Evolutionary conservation across 495 filamentous ascomycete species (phyloP).

Genomic region (Penicillium angulare): DNA sequence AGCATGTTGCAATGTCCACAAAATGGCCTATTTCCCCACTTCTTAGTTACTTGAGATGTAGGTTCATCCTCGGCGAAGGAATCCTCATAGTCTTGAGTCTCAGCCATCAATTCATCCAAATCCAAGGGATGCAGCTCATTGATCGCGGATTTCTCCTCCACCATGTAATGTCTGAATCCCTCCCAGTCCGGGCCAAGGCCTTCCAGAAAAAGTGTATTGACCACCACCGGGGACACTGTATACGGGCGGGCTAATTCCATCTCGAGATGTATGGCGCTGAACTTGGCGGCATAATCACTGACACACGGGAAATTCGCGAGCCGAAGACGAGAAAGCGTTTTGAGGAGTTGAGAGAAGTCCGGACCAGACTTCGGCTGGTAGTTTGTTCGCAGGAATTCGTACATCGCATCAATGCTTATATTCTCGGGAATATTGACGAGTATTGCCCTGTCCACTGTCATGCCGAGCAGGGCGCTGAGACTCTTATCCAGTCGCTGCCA

Average conservation of each 20-base stretch:
- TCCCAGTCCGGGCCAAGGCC: neutral
- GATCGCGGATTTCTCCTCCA: neutral
- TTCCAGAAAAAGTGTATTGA: neutral
- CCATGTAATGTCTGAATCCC: neutral
- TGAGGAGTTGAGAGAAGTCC: neutral
- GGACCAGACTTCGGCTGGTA: neutral
- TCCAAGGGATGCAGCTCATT: neutral
- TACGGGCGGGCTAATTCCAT: neutral
- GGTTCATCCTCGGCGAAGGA: neutral
- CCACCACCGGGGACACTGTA: neutral
- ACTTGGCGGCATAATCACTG: neutral
- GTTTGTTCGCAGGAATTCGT: neutral
- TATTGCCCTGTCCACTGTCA: neutral
- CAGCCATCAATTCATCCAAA: neutral
- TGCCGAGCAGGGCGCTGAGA: neutral
- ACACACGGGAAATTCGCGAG: neutral
- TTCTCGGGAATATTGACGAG: neutral
- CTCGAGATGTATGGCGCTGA: neutral
- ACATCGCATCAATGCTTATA: neutral
- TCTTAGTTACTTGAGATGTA: neutral
- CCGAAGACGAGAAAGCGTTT: neutral
- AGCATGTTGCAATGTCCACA: neutral
- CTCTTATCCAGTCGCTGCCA: neutral
- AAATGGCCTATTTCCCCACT: neutral
- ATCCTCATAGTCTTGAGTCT: neutral